phyloP scores from a whole-genome alignment of 768 basidiomycete species.

The Amanita rimosa region DNA sequence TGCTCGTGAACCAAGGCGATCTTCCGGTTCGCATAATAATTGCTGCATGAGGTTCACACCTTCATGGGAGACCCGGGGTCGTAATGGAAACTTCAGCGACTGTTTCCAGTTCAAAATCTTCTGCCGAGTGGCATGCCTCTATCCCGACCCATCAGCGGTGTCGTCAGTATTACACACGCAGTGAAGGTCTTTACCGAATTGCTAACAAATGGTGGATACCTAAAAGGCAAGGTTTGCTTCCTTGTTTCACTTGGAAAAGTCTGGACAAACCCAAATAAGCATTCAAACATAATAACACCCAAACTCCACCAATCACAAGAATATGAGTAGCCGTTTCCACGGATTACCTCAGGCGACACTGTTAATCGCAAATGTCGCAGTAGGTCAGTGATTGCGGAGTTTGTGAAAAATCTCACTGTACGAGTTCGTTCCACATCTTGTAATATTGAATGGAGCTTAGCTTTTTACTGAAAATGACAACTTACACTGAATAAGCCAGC shows the following conservation, averaged over 20 bases:
- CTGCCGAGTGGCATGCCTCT: constrained; percentile 92
- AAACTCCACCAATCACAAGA: constrained; percentile 99
- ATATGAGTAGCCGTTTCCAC: constrained; percentile 87
- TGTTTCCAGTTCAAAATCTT: constrained; percentile 96
- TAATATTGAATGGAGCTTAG: constrained; percentile 13
- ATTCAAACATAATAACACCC: constrained; percentile 95
- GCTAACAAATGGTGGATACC: constrained; percentile 94
- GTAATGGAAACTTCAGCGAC: constrained; percentile 74
- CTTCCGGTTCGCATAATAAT: constrained; percentile 91
- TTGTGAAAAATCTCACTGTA: constrained; percentile 50
- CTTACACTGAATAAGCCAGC: constrained; percentile 86
- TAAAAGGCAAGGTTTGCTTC: constrained; percentile 17
- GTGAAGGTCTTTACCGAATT: constrained; percentile 48
- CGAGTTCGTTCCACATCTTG: constrained; percentile 76
- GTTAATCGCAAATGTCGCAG: constrained; percentile 9
- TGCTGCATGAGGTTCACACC: constrained; percentile 81
- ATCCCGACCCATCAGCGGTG: constrained; percentile 8
- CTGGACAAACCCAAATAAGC: constrained; percentile 71
- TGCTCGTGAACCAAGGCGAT: constrained; percentile 75
- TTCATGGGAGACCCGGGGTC: constrained; percentile 78
- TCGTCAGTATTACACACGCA: background rate
- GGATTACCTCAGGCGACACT: constrained; percentile 90
- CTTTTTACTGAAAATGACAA: constrained; percentile 11
- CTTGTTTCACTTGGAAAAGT: constrained; percentile 8
- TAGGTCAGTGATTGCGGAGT: constrained; percentile 11